These are phyloP conservation scores for Alternaria dauci DNA, from an alignment of 2,329 filamentous ascomycete genomes.

Conservation along the genomic window DNA sequence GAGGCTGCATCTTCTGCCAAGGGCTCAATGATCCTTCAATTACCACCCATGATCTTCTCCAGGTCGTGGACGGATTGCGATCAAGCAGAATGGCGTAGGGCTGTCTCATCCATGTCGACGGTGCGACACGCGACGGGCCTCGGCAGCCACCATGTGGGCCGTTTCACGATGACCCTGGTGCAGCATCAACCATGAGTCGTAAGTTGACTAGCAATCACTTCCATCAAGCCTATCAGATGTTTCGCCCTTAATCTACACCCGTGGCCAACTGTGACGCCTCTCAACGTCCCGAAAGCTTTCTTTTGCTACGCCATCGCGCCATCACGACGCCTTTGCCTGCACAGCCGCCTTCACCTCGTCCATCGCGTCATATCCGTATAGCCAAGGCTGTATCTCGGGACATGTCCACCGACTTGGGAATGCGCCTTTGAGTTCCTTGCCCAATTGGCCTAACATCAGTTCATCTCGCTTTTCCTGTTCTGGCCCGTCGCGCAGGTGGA, in stretches of 20 bases:
- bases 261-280: not conserved
- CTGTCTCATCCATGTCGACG: constrained; percentile 8
- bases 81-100: constrained; percentile 2
- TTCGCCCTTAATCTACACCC: not conserved
- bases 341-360: constrained; percentile 39
- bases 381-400: constrained; percentile 47
- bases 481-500: constrained; percentile 59
- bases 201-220: not conserved
- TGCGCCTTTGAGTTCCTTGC: constrained; percentile 57
- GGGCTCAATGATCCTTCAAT: not conserved
- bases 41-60: not conserved
- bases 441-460: constrained; percentile 65
- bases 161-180: constrained; percentile 11
- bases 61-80: not conserved
- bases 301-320: not conserved
- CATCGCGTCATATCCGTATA: constrained; percentile 48
- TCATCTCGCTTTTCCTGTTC: constrained; percentile 67
- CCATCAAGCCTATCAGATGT: not conserved
- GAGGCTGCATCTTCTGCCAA: constrained; percentile 3
- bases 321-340: not conserved
- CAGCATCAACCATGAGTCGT: constrained; percentile 5
- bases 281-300: not conserved
- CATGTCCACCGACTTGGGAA: constrained; percentile 69
- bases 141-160: constrained; percentile 5
- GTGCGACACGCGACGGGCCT: constrained; percentile 10